These are phyloP conservation scores for Collybiopsis luxurians DNA, from an alignment of 768 basidiomycete species.

Conservation along the genomic window DNA sequence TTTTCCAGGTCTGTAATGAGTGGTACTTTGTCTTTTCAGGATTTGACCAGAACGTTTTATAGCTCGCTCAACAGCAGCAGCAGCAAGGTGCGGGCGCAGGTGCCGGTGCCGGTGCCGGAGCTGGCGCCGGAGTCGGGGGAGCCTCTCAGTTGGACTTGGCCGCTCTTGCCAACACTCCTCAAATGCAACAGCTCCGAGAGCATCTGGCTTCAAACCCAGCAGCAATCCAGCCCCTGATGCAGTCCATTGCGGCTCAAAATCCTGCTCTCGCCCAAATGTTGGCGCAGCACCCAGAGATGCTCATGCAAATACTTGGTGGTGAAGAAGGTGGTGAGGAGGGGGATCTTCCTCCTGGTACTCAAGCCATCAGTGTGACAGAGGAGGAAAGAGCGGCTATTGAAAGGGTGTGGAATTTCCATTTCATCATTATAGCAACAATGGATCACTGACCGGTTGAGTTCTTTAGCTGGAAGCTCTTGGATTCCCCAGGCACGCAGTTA, in stretches of 20 bases:
- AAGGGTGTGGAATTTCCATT: conserved; percentile 54
- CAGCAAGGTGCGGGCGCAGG: conserved; percentile 29
- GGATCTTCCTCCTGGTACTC: conserved; percentile 46
- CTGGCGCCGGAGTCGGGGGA: conserved; percentile 30
- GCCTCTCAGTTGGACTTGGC: conserved; percentile 39
- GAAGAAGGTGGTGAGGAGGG: conserved; percentile 39
- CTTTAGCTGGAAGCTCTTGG: conserved; percentile 80
- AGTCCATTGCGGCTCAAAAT: conserved; percentile 74
- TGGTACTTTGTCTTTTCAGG: background rate
- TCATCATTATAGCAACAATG: background rate
- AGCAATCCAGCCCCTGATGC: conserved; percentile 74
- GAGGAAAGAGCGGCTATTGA: conserved; percentile 90
- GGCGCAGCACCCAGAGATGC: conserved; percentile 66
- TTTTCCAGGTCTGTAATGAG: conserved; percentile 68
- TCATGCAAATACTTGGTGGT: conserved; percentile 61
- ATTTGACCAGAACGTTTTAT: conserved; percentile 5
- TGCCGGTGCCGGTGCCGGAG: conserved; percentile 21
- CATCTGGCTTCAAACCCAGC: conserved; percentile 76
- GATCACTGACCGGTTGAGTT: background rate
- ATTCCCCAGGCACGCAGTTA: conserved; percentile 75
- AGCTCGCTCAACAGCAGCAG: conserved; percentile 62
- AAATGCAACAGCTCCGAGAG: conserved; percentile 71
- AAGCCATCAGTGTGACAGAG: conserved; percentile 73
- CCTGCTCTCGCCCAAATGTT: conserved; percentile 72
- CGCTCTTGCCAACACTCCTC: conserved; percentile 58